phyloP scores from a whole-genome alignment of 768 basidiomycete species.

The Galerina marginata region DNA sequence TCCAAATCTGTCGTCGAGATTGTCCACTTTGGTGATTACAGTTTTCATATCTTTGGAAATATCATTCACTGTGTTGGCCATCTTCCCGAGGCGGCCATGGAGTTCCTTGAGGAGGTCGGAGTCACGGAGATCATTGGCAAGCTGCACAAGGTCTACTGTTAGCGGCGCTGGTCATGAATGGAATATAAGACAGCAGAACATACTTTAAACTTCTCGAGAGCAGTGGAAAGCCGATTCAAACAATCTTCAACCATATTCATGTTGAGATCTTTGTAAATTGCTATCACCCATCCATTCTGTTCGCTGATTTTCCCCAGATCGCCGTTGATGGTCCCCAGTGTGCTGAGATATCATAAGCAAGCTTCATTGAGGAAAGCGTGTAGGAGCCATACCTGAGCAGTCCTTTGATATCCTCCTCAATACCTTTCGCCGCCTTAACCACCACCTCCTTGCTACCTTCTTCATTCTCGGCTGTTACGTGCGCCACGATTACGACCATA shows the following conservation, averaged over 20 bases:
- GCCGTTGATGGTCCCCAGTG: constrained; percentile 4
- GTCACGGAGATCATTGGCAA: not conserved
- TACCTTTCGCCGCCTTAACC: not conserved
- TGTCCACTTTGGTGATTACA: no score
- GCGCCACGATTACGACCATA: no score
- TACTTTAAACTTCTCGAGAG: constrained; percentile 10
- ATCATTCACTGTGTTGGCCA: not conserved
- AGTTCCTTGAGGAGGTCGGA: not conserved
- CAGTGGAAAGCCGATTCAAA: no score
- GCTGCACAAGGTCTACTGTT: not conserved
- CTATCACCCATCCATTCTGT: not conserved
- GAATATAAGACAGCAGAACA: not conserved
- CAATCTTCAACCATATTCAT: no score
- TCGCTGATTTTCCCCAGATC: constrained; percentile 1
- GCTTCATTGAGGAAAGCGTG: no score
- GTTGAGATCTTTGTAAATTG: no score
- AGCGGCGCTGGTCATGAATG: not conserved
- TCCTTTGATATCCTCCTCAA: constrained; percentile 1
- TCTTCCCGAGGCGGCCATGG: not conserved
- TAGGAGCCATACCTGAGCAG: constrained; percentile 6
- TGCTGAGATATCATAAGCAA: not conserved
- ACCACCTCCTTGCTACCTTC: not conserved
- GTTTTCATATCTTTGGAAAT: no score
- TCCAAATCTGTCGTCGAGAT: no score
- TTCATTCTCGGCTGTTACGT: not conserved